Evolutionary conservation across 1,139 yeast species (phyloP).

Genomic region (Yamadazyma sp.): DNA sequence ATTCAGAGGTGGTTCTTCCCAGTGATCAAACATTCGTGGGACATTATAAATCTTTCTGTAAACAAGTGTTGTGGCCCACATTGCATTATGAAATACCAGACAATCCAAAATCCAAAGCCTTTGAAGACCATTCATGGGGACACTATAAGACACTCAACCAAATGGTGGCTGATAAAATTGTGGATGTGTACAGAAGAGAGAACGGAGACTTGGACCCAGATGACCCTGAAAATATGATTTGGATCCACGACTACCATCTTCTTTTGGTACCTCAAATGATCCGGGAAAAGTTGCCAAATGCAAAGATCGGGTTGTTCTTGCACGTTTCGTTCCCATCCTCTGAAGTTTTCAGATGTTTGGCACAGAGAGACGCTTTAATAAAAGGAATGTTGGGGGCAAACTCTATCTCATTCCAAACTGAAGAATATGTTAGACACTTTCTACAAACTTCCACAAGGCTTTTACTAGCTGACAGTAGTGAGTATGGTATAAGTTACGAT

Average conservation of each 20-base stretch:
- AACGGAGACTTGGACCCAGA: constrained; percentile 46
- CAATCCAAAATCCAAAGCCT: constrained; percentile 89
- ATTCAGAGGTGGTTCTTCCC: constrained; percentile 68
- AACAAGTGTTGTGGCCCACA: constrained; percentile 95
- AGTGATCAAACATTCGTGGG: constrained; percentile 82
- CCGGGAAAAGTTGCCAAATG: constrained; percentile 71
- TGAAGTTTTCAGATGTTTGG: constrained; percentile 92
- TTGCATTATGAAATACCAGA: constrained; percentile 96
- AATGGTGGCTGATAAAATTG: constrained; percentile 73
- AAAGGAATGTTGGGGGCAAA: constrained; percentile 90
- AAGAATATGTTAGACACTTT: constrained; percentile 92
- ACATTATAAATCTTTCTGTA: constrained; percentile 86
- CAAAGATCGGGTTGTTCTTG: constrained; percentile 86
- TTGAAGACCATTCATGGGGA: constrained; percentile 94
- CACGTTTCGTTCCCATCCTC: constrained; percentile 96
- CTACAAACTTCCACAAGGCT: constrained; percentile 86
- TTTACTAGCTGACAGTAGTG: constrained; percentile 76
- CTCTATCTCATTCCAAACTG: constrained; percentile 84
- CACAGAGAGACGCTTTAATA: constrained; percentile 75
- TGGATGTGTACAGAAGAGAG: constrained; percentile 55
- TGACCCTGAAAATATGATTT: constrained; percentile 54
- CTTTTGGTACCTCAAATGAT: constrained; percentile 85
- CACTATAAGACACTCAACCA: constrained; percentile 77
- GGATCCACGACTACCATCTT: constrained; percentile 95
- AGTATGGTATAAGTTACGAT: constrained; percentile 68